phyloP scores from a whole-genome alignment of 2,329 filamentous ascomycete species.

The Aspergillus sp. region DNA sequence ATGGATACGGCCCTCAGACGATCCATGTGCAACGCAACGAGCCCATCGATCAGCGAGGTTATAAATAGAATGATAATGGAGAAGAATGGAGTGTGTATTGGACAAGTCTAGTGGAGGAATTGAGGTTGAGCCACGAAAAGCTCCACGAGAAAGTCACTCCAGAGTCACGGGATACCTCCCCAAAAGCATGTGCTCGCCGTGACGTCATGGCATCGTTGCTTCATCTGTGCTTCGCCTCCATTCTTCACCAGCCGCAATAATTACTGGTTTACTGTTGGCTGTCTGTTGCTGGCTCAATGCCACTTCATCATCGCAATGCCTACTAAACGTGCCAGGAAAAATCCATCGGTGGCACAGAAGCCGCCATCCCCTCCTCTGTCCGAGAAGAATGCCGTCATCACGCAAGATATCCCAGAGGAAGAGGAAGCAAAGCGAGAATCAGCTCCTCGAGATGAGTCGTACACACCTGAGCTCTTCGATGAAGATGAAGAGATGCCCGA shows the following conservation, averaged over 20 bases:
- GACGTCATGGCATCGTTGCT: not conserved
- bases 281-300: not conserved
- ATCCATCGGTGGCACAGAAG: constrained; percentile 1
- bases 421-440: not conserved
- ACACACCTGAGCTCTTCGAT: constrained; percentile 9
- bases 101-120: not conserved
- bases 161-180: not conserved
- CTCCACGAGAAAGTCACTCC: not conserved
- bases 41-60: constrained; percentile 1
- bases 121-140: not conserved
- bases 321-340: constrained; percentile 6
- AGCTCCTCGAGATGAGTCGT: not conserved
- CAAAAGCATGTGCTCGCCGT: not conserved
- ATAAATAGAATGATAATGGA: constrained; percentile 1
- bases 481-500: constrained; percentile 28
- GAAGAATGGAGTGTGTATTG: not conserved
- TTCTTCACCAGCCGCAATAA: not conserved
- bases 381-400: constrained; percentile 10
- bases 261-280: not conserved
- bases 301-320: constrained; percentile 9
- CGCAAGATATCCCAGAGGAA: constrained; percentile 1
- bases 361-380: constrained; percentile 14
- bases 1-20: not conserved
- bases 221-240: not conserved
- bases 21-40: constrained; percentile 5